Evolutionary conservation across 2,329 filamentous ascomycete genomes (phyloP).

Genomic region (Alternaria tenuissima): DNA sequence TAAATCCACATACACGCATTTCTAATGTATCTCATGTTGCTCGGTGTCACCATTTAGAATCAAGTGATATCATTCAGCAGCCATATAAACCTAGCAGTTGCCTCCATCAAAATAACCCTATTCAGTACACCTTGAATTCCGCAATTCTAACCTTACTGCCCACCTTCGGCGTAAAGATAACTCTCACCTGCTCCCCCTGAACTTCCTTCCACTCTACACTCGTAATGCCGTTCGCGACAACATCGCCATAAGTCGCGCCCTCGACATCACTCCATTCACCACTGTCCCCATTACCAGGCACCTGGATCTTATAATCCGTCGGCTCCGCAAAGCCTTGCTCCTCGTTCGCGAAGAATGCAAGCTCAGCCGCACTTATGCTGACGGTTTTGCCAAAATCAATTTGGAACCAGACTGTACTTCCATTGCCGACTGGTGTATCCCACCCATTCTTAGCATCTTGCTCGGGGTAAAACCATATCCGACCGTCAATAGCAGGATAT

Average conservation of each 20-base stretch:
- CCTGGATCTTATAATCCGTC: constrained; percentile 41
- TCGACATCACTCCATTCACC: constrained; percentile 42
- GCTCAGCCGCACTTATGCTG: constrained; percentile 41
- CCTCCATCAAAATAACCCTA: neutral
- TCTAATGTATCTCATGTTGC: neutral
- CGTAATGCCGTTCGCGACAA: constrained; percentile 52
- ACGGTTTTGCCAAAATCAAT: constrained; percentile 49
- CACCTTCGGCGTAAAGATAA: constrained; percentile 45
- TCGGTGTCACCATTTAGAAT: neutral
- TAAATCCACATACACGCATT: neutral
- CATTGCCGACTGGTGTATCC: constrained; percentile 42
- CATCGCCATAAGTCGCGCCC: constrained; percentile 24
- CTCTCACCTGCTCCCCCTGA: constrained; percentile 37
- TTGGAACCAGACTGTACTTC: constrained; percentile 47
- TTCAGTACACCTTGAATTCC: constrained; percentile 51
- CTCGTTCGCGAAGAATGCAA: constrained; percentile 49
- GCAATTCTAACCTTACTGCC: constrained; percentile 47
- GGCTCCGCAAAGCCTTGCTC: constrained; percentile 42
- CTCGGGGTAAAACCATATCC: constrained; percentile 51
- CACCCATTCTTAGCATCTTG: constrained; percentile 52
- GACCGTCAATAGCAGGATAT: constrained; percentile 52
- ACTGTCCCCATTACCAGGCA: constrained; percentile 16
- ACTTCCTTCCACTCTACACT: constrained; percentile 40
- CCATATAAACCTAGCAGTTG: neutral
- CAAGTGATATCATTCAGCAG: neutral